Percentiles rank a stretch among this genome's conserved stretches.
phyloP scores from a whole-genome alignment of 139 green algal species.

The Mychonastes homosphaera region DNA sequence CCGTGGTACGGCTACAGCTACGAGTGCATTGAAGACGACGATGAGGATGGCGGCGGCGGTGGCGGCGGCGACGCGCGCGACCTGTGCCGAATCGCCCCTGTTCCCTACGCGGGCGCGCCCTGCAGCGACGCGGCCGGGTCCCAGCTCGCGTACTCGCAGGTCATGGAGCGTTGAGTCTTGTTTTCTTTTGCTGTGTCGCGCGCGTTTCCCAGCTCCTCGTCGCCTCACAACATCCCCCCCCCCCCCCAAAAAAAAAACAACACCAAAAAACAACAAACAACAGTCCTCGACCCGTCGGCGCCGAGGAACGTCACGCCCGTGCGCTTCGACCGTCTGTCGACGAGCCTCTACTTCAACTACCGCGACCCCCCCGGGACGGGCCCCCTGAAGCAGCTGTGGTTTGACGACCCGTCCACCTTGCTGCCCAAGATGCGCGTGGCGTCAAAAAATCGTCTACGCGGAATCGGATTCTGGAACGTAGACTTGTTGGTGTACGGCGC shows the following conservation, averaged over 20 bases:
- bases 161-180: conserved; percentile 22
- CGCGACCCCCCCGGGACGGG: not conserved
- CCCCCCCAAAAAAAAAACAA: too few relatives aligned
- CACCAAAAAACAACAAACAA: too few relatives aligned
- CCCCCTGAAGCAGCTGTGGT: conserved; percentile 33
- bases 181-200: too few relatives aligned
- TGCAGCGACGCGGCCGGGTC: conserved; percentile 41
- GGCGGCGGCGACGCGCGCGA: not conserved
- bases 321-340: conserved; percentile 15
- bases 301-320: conserved; percentile 20
- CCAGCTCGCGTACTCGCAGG: conserved; percentile 24
- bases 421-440: conserved; percentile 18
- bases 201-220: too few relatives aligned
- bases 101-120: conserved; percentile 18
- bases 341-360: conserved; percentile 29
- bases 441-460: conserved; percentile 12
- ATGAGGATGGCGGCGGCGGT: not conserved
- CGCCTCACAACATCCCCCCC: too few relatives aligned
- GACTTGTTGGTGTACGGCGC: conserved; percentile 30
- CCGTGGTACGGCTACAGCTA: conserved; percentile 50
- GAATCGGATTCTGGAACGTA: conserved; percentile 38
- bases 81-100: conserved; percentile 23
- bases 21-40: conserved; percentile 15
- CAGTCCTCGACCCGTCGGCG: too few relatives aligned
- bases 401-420: conserved; percentile 26